Base-by-base conservation (phyloP, 768 basidiomycete species). In the Gymnopilus dilepis region DNA sequence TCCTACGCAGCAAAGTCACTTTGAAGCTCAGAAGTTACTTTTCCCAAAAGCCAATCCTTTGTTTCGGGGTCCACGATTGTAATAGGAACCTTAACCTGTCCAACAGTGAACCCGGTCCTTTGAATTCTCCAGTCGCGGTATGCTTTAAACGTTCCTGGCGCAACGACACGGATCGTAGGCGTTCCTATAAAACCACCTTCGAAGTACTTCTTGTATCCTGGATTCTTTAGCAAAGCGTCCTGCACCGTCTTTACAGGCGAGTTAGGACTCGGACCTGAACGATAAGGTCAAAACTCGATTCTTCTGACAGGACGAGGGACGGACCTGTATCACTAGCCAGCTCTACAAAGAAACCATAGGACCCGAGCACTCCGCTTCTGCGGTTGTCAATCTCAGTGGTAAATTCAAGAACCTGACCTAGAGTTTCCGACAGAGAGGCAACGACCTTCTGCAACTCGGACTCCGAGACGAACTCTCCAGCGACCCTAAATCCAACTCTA, bases 41-140 rank as follows among this genome's bases (percentile, higher is more conserved):
- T 37, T 30, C 42, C 30, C 17, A 40, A 37, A 19, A 48, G 63
- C 67, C 67, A 68, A 3, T 62, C 56, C 38, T 34, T 51, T 11
- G 51, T 53, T 11, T 56, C 60, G 3, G 26, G 37, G 48, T 65
- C 62, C 21, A 31, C 60, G 30, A 63, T 21, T 17, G n/a, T 56
- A 1, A 24, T 56, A 3, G 55, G 55, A 4, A 56, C 40, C 41
- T 56, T 56, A 17, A 56, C 41, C 51, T 21, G 65, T 43, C 17
- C 42, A n/a, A 24, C 42, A 13, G 21, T 21, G 26, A 26, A 28
- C 2, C 40, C 38, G 17, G 40, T 53, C 6, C 33, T 48, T 19
- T 31, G 9, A 9, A 54, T 51, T 41, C 52, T 61, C 65, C 67
- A 66, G 37, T 59, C 60, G 3, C 67, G 62, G 40, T 68, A 68